Base-by-base conservation (phyloP, 768 basidiomycete species). In the Termitomyces titanicus region DNA sequence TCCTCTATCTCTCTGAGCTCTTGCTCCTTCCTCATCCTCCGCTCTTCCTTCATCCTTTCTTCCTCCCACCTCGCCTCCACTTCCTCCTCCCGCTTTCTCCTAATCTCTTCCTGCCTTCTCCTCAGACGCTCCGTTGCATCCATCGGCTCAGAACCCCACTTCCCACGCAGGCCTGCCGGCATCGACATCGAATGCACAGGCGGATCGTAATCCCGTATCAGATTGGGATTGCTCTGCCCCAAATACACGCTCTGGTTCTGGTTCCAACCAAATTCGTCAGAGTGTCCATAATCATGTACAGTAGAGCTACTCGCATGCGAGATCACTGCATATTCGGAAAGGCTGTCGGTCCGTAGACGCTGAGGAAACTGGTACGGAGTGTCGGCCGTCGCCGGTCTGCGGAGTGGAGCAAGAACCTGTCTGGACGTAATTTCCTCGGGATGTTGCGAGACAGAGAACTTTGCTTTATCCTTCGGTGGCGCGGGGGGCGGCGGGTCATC, bases 51-150 rank as follows among this genome's bases (percentile, higher is more conserved):
- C 48, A 73, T 67, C 56, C 72, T 68, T 34, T 64, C 70, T 60
- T 86, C 84, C 57, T 79, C 77, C 54, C 63, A 66, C 33, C 73
- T 29, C 5, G 76, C 77, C 37, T 73, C 69, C 48, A 82, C 80
- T 27, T 66, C 61, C 58, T 80, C 76, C n/a, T 65, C 61, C 43
- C 56, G 42, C 48, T 67, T 66, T 55, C 66, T 69, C 47, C 39
- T 46, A 51, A 70, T 62, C 38, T 68, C 63, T 50, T 72, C 73
- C 49, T 65, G 62, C 51, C 73, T 56, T 51, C 65, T 61, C 13
- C 66, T 63, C 29, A 70, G 66, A 39, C 73, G 61, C 50, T 74
- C 74, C n/a, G 56, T 62, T n/a, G 70, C 68, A 59, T 77, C 71
- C 34, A 60, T 35, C 8, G 64, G 56, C 25, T 70, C 64, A 18